Evolutionary conservation across 2,329 filamentous ascomycete species (phyloP).

Genomic region (Calonectria multiphialidica): DNA sequence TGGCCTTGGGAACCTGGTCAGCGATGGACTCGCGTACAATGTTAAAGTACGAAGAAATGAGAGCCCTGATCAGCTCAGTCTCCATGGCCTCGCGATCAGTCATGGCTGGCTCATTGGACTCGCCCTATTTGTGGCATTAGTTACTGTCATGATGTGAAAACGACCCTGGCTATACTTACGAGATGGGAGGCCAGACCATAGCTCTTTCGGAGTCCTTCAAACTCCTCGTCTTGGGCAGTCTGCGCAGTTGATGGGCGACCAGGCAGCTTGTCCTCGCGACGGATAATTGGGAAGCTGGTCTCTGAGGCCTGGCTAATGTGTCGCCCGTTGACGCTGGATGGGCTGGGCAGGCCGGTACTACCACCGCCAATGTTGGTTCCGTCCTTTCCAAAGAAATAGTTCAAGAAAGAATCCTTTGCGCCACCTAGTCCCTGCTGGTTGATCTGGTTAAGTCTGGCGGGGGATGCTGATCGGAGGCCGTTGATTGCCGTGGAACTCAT

Average conservation of each 20-base stretch:
- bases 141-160: constrained; percentile 24
- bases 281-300: constrained; percentile 85
- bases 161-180: constrained; percentile 60
- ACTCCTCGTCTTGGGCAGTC: constrained; percentile 53
- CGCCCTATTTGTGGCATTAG: constrained; percentile 56
- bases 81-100: constrained; percentile 97
- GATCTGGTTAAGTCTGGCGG: constrained; percentile 70
- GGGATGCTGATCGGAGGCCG: constrained; percentile 58
- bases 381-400: constrained; percentile 99
- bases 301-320: constrained; percentile 86
- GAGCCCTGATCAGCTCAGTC: constrained; percentile 94
- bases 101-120: constrained; percentile 83
- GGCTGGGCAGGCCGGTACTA: constrained; percentile 51
- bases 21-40: constrained; percentile 99
- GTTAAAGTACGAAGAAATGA: constrained; percentile 99
- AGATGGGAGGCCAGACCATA: constrained; percentile 64
- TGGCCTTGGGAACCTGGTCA: constrained; percentile 97
- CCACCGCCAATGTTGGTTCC: constrained; percentile 59
- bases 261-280: constrained; percentile 73
- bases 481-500: constrained; percentile 62
- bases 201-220: constrained; percentile 55
- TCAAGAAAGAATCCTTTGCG: constrained; percentile 91
- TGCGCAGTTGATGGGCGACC: constrained; percentile 60
- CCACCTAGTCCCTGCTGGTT: constrained; percentile 70
- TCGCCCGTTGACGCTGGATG: constrained; percentile 53